Percentiles rank a stretch among this genome's conserved stretches.
These are phyloP conservation scores for Beauveria australis DNA, from an alignment of 2,329 filamentous ascomycete species.

Conservation along the genomic window DNA sequence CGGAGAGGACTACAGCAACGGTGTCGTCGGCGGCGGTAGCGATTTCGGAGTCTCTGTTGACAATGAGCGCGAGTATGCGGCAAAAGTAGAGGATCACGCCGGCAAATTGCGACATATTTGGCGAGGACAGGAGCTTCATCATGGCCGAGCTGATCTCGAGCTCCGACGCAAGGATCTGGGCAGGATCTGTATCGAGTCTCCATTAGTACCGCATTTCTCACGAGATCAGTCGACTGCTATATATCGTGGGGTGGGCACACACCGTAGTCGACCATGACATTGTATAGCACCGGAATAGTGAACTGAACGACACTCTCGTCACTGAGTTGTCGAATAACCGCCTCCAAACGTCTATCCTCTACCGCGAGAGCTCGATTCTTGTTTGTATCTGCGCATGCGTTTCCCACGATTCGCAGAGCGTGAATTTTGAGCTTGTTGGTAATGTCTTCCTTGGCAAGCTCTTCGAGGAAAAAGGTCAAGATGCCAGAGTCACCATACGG, in stretches of 20 bases:
- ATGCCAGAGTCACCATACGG: conserved; percentile 51
- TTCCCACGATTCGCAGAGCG: conserved; percentile 49
- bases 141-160: conserved; percentile 42
- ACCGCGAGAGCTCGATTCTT: conserved; percentile 51
- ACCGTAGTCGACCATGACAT: conserved; percentile 58
- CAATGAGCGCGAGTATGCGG: conserved; percentile 48
- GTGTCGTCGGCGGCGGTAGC: conserved; percentile 36
- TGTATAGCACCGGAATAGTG: conserved; percentile 52
- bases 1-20: conserved; percentile 39
- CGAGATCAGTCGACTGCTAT: too few species aligned
- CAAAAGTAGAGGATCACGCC: conserved; percentile 44
- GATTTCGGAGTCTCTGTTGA: conserved; percentile 42
- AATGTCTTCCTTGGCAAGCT: conserved; percentile 32
- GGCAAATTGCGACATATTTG: conserved; percentile 32
- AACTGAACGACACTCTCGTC: conserved; percentile 42
- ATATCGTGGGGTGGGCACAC: conserved; percentile 16
- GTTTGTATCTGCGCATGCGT: conserved; percentile 56
- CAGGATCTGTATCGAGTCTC: conserved; percentile 36
- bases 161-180: conserved; percentile 47
- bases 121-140: conserved; percentile 39
- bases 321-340: conserved; percentile 40
- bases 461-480: conserved; percentile 45
- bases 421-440: conserved; percentile 42
- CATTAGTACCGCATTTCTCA: background rate
- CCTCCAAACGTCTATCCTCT: conserved; percentile 35